phyloP scores from a whole-genome alignment of 2,329 filamentous ascomycete genomes.

The Pestalotiopsis sp. region DNA sequence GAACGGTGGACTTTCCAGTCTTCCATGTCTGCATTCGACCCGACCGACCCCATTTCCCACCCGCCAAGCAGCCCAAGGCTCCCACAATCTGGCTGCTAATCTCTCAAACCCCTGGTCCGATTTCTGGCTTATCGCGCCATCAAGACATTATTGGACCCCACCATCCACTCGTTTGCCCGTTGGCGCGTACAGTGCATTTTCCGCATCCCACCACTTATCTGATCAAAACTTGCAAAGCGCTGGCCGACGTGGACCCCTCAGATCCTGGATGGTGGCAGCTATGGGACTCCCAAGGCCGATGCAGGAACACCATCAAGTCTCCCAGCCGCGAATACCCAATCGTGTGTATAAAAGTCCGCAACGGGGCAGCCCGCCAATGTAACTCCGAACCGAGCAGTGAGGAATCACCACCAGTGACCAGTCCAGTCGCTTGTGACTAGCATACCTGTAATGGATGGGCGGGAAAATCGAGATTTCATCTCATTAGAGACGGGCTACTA shows the following conservation, averaged over 20 bases:
- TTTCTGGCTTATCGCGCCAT: slow-evolving; percentile 14
- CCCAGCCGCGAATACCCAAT: neutral
- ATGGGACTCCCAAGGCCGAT: neutral
- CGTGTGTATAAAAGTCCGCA: neutral
- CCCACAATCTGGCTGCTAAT: neutral
- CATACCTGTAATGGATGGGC: neutral
- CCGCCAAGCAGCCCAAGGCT: neutral
- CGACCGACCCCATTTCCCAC: neutral
- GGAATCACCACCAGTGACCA: neutral
- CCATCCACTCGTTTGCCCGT: neutral
- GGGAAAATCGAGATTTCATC: neutral
- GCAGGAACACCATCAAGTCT: neutral
- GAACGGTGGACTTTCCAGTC: neutral
- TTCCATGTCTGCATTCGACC: neutral
- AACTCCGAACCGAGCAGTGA: neutral
- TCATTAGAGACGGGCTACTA: neutral
- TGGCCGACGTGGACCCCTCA: neutral
- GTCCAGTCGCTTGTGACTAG: neutral
- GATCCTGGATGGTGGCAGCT: neutral
- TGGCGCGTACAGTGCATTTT: neutral
- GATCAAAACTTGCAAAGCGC: neutral
- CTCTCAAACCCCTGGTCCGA: slow-evolving; percentile 10
- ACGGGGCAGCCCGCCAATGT: neutral
- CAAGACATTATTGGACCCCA: neutral
- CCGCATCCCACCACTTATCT: neutral